Evolutionary conservation across 768 basidiomycete species (phyloP).

Genomic region (Macrolepiota fuliginosa): DNA sequence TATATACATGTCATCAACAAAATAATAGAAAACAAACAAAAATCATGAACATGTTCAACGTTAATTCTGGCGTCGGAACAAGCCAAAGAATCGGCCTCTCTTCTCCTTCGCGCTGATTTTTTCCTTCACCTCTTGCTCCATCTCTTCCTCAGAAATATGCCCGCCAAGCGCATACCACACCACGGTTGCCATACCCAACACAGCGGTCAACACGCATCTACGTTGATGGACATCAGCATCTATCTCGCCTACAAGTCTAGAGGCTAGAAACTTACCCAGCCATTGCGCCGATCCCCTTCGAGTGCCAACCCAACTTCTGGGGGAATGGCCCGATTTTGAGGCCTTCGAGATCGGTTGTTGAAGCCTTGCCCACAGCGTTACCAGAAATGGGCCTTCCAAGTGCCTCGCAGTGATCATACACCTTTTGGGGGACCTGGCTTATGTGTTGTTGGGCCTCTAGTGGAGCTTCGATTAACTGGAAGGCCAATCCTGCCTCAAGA

Average conservation of each 20-base stretch:
- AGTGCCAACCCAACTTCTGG: slow-evolving; percentile 70
- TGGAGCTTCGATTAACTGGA: slow-evolving; percentile 84
- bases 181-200: slow-evolving; percentile 79
- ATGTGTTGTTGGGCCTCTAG: slow-evolving; percentile 57
- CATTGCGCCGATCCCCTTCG: slow-evolving; percentile 76
- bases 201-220: slow-evolving; percentile 79
- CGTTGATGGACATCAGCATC: slow-evolving; percentile 15
- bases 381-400: slow-evolving; percentile 62
- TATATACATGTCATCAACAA: not conserved
- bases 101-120: slow-evolving; percentile 56
- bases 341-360: slow-evolving; percentile 66
- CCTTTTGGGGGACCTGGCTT: slow-evolving; percentile 47
- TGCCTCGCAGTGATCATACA: slow-evolving; percentile 73
- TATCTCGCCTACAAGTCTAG: slow-evolving; percentile 16
- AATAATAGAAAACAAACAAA: not conserved
- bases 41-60: not conserved
- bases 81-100: slow-evolving; percentile 43
- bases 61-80: slow-evolving; percentile 11
- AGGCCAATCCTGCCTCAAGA: slow-evolving; percentile 78
- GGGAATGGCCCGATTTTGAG: slow-evolving; percentile 67
- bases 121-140: slow-evolving; percentile 65
- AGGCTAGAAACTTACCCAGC: slow-evolving; percentile 44
- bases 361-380: slow-evolving; percentile 84
- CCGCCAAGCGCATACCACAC: slow-evolving; percentile 87
- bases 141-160: slow-evolving; percentile 72